Percentiles rank a stretch among this genome's conserved stretches.
phyloP scores from a whole-genome alignment of 139 green algal genomes.

The Chlamydomonas sphaeroides region DNA sequence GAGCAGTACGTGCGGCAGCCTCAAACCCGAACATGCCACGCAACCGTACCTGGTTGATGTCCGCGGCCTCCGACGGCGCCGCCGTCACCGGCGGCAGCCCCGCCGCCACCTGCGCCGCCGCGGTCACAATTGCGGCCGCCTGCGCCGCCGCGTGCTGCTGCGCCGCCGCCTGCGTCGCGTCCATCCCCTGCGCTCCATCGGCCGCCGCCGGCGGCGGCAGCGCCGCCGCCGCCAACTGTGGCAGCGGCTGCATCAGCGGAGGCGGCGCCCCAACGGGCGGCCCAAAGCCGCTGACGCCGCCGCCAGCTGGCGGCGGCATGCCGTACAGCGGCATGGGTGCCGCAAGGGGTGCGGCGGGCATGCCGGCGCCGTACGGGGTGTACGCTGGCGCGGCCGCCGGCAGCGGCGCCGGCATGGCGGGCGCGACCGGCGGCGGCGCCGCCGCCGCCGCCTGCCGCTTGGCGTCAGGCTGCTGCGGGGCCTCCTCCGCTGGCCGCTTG shows the following conservation, averaged over 20 bases:
- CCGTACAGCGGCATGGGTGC: background rate
- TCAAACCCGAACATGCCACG: too few relatives aligned
- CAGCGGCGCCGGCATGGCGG: background rate
- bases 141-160: conserved; percentile 31
- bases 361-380: too few relatives aligned
- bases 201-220: background rate
- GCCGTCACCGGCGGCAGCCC: conserved; percentile 18
- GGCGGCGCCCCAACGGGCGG: too few relatives aligned
- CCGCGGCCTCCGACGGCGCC: conserved; percentile 6
- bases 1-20: too few relatives aligned
- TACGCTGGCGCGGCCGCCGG: too few relatives aligned
- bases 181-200: background rate
- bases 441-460: background rate
- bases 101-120: conserved; percentile 37
- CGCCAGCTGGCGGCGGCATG: too few relatives aligned
- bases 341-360: too few relatives aligned
- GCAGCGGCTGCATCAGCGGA: background rate
- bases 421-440: too few relatives aligned
- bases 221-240: background rate
- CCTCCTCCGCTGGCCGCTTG: background rate
- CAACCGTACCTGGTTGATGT: conserved; percentile 19
- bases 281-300: too few relatives aligned
- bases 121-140: conserved; percentile 23
- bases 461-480: background rate
- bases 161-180: background rate